Percentiles rank a stretch among this genome's conserved stretches.
Evolutionary conservation across 108 stramenopile species (phyloP).

Genomic region (Nannochloropsis salina): DNA sequence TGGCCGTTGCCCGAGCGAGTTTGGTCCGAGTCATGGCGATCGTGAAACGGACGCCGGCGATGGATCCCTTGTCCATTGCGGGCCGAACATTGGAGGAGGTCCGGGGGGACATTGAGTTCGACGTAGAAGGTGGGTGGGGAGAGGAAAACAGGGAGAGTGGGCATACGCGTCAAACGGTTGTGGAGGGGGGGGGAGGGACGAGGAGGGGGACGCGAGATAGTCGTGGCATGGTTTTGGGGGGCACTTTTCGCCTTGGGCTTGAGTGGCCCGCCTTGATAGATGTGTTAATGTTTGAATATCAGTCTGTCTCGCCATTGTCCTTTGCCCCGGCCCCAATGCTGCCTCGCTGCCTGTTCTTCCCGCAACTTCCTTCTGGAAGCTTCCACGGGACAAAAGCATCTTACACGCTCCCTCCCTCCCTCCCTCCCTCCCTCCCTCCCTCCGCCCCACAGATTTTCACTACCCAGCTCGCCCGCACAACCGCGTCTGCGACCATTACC

Average conservation of each 20-base stretch:
- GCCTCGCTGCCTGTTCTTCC: neutral
- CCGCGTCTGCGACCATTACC: constrained; percentile 26
- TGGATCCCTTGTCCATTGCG: neutral
- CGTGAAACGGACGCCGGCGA: neutral
- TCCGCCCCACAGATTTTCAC: neutral
- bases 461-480: neutral
- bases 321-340: neutral
- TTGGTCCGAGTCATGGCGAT: neutral
- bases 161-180: too few relatives aligned
- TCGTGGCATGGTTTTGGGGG: too few relatives aligned
- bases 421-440: neutral
- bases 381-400: too few relatives aligned
- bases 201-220: too few relatives aligned
- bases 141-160: too few relatives aligned
- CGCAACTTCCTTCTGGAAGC: neutral
- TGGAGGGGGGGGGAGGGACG: too few relatives aligned
- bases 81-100: neutral
- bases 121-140: constrained; percentile 14
- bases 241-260: too few relatives aligned
- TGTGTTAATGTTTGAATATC: too few relatives aligned
- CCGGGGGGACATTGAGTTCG: neutral
- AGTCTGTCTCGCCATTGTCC: too few relatives aligned
- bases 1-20: neutral
- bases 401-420: neutral
- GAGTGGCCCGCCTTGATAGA: too few relatives aligned